Conservation (phyloP, 2,329 filamentous ascomycete species). For the Eutypa lata region DNA sequence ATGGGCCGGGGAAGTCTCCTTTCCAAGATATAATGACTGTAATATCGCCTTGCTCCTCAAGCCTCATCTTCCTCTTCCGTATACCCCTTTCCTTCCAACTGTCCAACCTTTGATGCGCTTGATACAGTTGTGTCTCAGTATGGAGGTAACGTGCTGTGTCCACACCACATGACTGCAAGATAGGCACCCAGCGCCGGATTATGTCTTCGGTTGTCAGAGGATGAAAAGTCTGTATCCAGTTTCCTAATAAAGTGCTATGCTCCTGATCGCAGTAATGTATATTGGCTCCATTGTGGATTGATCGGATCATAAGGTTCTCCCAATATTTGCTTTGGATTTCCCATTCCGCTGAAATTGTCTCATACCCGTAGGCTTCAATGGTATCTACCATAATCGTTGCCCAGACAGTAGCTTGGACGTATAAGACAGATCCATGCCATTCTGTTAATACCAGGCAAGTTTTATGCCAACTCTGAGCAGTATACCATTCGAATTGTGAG, state of each 20-base stretch:
- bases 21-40: background rate
- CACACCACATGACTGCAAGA: background rate
- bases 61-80: background rate
- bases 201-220: background rate
- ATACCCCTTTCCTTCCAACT: background rate
- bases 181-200: background rate
- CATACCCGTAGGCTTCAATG: background rate
- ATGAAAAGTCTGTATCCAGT: background rate
- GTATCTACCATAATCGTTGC: background rate
- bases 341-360: background rate
- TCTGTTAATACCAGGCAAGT: background rate
- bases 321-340: background rate
- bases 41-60: background rate
- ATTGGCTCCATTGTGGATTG: background rate
- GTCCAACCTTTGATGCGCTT: background rate
- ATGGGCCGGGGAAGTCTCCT: background rate
- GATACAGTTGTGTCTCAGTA: background rate
- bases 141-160: background rate
- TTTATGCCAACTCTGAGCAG: background rate
- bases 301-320: background rate
- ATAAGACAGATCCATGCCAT: background rate
- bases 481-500: background rate
- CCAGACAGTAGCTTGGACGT: background rate
- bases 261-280: background rate
- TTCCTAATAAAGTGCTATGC: background rate